Evolutionary conservation across 768 basidiomycete genomes (phyloP).

Genomic region (Peribolospora baueri): DNA sequence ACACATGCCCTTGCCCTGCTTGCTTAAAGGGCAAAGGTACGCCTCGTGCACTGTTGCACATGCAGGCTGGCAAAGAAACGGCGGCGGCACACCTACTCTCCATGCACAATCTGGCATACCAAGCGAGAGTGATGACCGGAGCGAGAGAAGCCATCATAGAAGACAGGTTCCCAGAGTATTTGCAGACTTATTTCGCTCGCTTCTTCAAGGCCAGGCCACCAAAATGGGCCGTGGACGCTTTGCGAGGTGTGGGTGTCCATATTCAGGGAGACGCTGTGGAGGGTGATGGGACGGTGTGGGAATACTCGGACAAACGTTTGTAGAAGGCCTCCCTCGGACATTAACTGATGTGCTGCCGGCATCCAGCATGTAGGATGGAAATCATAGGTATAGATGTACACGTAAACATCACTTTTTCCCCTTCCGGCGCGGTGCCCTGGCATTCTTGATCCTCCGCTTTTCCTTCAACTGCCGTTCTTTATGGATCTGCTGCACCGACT

Average conservation of each 20-base stretch:
- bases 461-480: slow-evolving; percentile 43
- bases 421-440: slow-evolving; percentile 33
- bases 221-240: slow-evolving; percentile 66
- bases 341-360: too few species aligned
- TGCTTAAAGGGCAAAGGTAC: slow-evolving; percentile 32
- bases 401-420: slow-evolving; percentile 9
- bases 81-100: slow-evolving; percentile 43
- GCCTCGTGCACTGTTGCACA: slow-evolving; percentile 50
- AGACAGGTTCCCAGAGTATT: slow-evolving; percentile 52
- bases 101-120: slow-evolving; percentile 5
- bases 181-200: slow-evolving; percentile 44
- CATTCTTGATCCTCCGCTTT: slow-evolving; percentile 50
- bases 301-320: slow-evolving; percentile 26
- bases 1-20: slow-evolving; percentile 62
- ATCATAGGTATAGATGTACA: too few species aligned
- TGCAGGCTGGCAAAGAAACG: slow-evolving; percentile 53
- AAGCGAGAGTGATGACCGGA: slow-evolving; percentile 39
- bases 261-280: slow-evolving; percentile 30
- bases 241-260: slow-evolving; percentile 61
- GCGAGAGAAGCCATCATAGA: slow-evolving; percentile 56
- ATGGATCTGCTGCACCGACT: slow-evolving; percentile 63
- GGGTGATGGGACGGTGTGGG: slow-evolving; percentile 31
- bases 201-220: slow-evolving; percentile 42
- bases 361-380: too few species aligned
- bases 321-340: too few species aligned